Evolutionary conservation across 2,329 filamentous ascomycete species (phyloP), one percentile per base, ranked within the genome.

Genomic region (Lecanicillium sp.): DNA sequence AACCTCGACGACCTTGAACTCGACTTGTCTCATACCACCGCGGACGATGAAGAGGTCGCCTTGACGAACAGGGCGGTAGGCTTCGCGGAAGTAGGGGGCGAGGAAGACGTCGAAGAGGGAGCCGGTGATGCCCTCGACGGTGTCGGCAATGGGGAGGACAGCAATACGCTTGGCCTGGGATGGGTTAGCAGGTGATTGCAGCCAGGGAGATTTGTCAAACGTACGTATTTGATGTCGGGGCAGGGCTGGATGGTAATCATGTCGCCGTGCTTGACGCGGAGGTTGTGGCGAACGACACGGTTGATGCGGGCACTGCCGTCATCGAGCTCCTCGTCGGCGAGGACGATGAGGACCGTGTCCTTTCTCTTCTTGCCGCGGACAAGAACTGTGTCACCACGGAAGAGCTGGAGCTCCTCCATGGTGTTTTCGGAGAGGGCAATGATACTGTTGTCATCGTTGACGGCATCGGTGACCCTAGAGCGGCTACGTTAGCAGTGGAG

Each of bases 331-430:
- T 98, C 93, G 68, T 98, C 93, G 55, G 90, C 90, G 23, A 98
- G 80, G 51, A 98, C 94, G 63, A 98, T 97, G 64, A 98, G 77
- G 52, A 97, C 93, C 3, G 93, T 98, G 66, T 98, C 93, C 79
- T 96, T 96, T 72, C 93, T 83, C 87, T 97, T 98, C 84, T 98
- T 98, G 71, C 93, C 93, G 74, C 95, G 95, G 49, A 98, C 91
- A 51, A 97, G 78, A 47, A 98, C 94, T 56, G 93, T 98, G 68
- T 98, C 93, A 58, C 93, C 93, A 66, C 94, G 88, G 86, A 98
- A 98, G 54, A 98, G 85, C 76, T 96, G 90, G 57, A 98, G 85
- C 52, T 86, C 84, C 73, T 98, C 93, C 93, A 98, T 98, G 59
- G 93, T 97, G 71, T 93, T 90, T 78, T 96, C 95, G 51, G 93